Evolutionary conservation across 768 basidiomycete species (phyloP).

Genomic region (Trametes coccinea): DNA sequence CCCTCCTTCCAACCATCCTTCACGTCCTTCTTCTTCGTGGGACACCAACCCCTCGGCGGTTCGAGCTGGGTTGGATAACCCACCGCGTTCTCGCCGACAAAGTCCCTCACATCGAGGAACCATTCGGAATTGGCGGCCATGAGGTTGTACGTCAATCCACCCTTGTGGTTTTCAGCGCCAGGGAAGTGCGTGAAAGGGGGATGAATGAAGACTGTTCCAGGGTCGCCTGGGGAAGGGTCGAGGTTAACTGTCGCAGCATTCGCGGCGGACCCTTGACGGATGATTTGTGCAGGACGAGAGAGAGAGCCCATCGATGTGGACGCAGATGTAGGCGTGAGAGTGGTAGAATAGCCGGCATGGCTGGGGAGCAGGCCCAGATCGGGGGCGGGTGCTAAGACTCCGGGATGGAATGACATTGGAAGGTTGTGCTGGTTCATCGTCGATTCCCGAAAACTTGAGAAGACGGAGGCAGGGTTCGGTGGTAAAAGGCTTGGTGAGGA

Average conservation of each 20-base stretch:
- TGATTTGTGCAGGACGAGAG: not conserved
- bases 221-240: constrained; percentile 70
- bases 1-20: constrained; percentile 81
- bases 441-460: too few relatives aligned
- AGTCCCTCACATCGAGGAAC: constrained; percentile 75
- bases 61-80: constrained; percentile 77
- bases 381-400: constrained; percentile 4
- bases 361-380: not conserved
- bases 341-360: not conserved
- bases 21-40: constrained; percentile 78
- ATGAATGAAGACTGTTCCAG: constrained; percentile 66
- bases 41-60: constrained; percentile 85
- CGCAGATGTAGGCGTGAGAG: not conserved
- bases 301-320: not conserved
- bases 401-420: not conserved
- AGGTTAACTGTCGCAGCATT: constrained; percentile 26
- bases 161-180: constrained; percentile 55
- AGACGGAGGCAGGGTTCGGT: not conserved
- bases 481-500: not conserved
- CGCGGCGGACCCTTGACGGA: constrained; percentile 10
- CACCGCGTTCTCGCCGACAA: constrained; percentile 53
- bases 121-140: constrained; percentile 79
- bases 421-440: not conserved
- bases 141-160: constrained; percentile 68
- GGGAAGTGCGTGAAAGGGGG: constrained; percentile 75